A percentile compares a stretch with the other conserved stretches of the same genome.
Conservation (phyloP, 257 asterid species). For the Euphrasia confusa region DNA sequence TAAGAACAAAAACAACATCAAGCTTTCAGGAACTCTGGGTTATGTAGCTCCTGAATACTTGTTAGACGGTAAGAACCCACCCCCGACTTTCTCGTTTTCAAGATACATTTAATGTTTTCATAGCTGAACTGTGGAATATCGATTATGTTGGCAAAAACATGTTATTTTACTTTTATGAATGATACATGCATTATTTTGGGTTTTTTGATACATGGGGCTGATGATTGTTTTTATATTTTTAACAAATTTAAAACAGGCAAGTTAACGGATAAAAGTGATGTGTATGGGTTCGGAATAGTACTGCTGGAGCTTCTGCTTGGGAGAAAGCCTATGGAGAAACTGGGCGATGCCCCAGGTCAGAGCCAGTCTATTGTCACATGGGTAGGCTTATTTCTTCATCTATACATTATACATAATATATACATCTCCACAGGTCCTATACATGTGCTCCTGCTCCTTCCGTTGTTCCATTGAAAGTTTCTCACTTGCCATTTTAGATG, state of each 20-base stretch:
- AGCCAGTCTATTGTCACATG: constrained; percentile 71
- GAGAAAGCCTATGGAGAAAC: constrained; percentile 61
- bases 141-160: too few relatives aligned
- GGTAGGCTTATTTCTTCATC: constrained; percentile 32
- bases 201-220: neutral
- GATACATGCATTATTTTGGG: neutral
- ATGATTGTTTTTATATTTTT: neutral
- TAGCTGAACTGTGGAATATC: too few relatives aligned
- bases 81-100: neutral
- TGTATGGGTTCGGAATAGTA: constrained; percentile 75
- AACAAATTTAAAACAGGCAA: constrained; percentile 33
- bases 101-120: too few relatives aligned
- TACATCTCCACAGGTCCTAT: neutral
- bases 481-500: too few relatives aligned
- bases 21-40: constrained; percentile 76
- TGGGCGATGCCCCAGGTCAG: constrained; percentile 37
- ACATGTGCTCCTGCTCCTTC: too few relatives aligned
- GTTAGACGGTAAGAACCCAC: constrained; percentile 48
- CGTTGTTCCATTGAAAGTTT: too few relatives aligned
- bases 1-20: constrained; percentile 45
- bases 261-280: constrained; percentile 74
- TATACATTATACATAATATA: neutral
- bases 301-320: constrained; percentile 73
- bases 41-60: constrained; percentile 82
- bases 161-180: too few relatives aligned